Base-by-base conservation (phyloP, 805 yeast genomes). In the Candida michaelii region DNA sequence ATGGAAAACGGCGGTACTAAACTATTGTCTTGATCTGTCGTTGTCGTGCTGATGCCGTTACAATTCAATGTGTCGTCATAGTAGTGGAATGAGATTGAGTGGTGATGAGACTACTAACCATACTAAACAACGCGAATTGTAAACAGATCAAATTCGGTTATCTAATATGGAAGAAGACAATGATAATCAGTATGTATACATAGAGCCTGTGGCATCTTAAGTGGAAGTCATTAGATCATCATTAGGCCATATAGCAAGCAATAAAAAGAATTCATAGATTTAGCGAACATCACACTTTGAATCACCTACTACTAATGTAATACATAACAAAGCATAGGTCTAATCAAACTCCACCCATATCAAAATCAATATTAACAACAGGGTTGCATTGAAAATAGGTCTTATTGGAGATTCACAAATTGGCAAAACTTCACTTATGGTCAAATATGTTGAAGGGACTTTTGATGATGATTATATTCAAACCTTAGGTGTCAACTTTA, bases 371-470 rank as follows among this genome's bases (percentile, higher is more conserved):
- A 61, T 63, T 58, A 61, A 62, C 50, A 11, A 1, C 48, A 70
- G 75, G 45, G 85, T 83, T 21, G 80, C 87, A 1, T 66, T 91
- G 36, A 93, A 91, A 55, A 89, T 91, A 14, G 98, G 97, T 2
- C 77, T 91, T 36, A 80, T 91, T 38, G 99, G 99, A 5, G 98
- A 91, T 63, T 95, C 96, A 2, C 95, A 89, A 56, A 89, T 90
- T 5, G 99, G 99, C 4, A 91, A 91, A 58, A 91, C 99, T 0
- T 88, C 97, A 5, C 66, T 91, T 45, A 90, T 91, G 98, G 96
- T 90, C 17, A 89, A 91, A 59, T 91, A 90, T 59, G 97, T 91
- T n/a, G 97, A 91, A 58, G 95, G 95, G 42, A 80, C 86, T 25
- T 91, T 86, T 60, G 95, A 89, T 58, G 93, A 88, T 56, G 89